A percentile compares a stretch with the other conserved stretches of the same genome.
These are phyloP conservation scores for Annona squamosa DNA, from an alignment of 164 flowering plant genomes.

Conservation along the genomic window DNA sequence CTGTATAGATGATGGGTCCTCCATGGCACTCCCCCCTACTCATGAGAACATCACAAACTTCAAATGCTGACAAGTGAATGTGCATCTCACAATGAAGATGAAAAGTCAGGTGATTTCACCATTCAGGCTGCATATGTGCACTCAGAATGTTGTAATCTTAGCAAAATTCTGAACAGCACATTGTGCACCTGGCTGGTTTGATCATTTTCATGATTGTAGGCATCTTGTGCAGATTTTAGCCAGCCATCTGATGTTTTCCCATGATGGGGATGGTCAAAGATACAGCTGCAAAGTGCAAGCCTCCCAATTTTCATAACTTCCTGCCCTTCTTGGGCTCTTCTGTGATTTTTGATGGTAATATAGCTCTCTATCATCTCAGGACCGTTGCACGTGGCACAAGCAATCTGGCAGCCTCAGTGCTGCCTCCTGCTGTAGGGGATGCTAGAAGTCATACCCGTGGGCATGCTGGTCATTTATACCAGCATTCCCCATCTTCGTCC, in stretches of 20 bases:
- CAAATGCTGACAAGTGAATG: background rate
- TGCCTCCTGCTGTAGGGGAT: constrained; percentile 9
- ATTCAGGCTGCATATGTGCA: background rate
- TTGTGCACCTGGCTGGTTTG: background rate
- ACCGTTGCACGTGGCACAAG: constrained; percentile 3
- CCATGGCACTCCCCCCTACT: no score
- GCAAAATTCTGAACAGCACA: background rate
- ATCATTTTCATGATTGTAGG: background rate
- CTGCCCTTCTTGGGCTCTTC: background rate
- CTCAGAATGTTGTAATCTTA: background rate
- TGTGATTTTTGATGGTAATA: background rate
- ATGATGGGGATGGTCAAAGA: background rate
- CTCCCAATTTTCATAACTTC: background rate
- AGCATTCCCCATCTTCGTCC: constrained; percentile 10
- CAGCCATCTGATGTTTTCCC: background rate
- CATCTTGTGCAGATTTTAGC: background rate
- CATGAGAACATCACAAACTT: background rate
- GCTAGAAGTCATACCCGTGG: constrained; percentile 11
- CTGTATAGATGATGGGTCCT: no score
- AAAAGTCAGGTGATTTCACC: background rate
- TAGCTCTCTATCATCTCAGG: constrained; percentile 7
- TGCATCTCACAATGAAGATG: background rate
- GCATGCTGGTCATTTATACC: constrained; percentile 7
- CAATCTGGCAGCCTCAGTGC: constrained; percentile 9
- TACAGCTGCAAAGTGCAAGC: background rate